Evolutionary conservation across 164 flowering plant genomes (phyloP).

Genomic region (Protea cynaroides): DNA sequence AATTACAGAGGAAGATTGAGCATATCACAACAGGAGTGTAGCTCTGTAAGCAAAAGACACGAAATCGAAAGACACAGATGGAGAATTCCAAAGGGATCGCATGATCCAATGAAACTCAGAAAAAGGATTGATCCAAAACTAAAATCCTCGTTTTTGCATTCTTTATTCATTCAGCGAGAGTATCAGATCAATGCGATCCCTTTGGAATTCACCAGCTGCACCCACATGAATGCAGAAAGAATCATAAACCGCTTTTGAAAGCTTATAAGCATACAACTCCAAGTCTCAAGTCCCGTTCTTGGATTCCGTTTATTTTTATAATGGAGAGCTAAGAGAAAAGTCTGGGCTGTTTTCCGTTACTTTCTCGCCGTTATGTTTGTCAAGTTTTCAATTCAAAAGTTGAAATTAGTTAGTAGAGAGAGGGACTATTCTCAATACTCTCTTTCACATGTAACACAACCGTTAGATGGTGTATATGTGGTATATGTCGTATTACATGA

Average conservation of each 20-base stretch:
- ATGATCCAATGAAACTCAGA: slow-evolving; percentile 24
- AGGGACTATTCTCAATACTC: too few species aligned
- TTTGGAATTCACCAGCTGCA: slow-evolving; percentile 56
- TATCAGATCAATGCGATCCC: slow-evolving; percentile 68
- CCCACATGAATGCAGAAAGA: slow-evolving; percentile 9
- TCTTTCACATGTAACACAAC: too few species aligned
- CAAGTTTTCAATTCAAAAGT: too few species aligned
- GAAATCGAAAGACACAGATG: slow-evolving; percentile 21
- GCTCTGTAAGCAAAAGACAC: not conserved
- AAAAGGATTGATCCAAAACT: slow-evolving; percentile 1
- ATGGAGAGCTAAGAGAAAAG: not conserved
- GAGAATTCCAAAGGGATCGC: slow-evolving; percentile 56
- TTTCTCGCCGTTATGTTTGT: slow-evolving; percentile 13
- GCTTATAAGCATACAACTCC: not conserved
- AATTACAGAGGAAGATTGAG: not conserved
- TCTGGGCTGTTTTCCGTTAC: slow-evolving; percentile 7
- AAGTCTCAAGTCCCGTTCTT: not conserved
- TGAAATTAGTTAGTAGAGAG: too few species aligned
- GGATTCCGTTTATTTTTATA: slow-evolving; percentile 8
- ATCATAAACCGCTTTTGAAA: not conserved
- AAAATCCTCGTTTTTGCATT: not conserved
- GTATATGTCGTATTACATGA: too few species aligned
- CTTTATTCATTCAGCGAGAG: too few species aligned
- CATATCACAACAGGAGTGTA: not conserved
- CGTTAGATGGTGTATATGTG: too few species aligned